Evolutionary conservation across 495 filamentous ascomycete species (phyloP).

Genomic region (Hypoxylon fragiforme): DNA sequence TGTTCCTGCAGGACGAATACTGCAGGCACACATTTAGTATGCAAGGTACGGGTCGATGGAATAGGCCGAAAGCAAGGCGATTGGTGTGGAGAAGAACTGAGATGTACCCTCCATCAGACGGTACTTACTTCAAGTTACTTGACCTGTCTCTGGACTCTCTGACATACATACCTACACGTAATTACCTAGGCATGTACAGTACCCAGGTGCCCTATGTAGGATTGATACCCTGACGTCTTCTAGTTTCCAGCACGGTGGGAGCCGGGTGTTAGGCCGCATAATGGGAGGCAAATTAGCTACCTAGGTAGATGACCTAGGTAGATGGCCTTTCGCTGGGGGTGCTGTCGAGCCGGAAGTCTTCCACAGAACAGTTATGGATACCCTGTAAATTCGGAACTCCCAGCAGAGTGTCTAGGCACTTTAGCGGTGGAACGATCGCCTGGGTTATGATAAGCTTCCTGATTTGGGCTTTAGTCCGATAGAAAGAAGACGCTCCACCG

Average conservation of each 20-base stretch:
- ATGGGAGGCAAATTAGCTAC: conserved; percentile 35
- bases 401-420: conserved; percentile 25
- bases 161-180: no score
- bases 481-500: conserved; percentile 25
- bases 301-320: no score
- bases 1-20: conserved; percentile 41
- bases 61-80: conserved; percentile 32
- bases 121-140: conserved; percentile 17
- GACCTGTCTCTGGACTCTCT: background rate
- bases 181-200: no score
- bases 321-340: conserved; percentile 8
- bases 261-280: conserved; percentile 35
- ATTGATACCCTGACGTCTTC: conserved; percentile 24
- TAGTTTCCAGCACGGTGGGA: conserved; percentile 35
- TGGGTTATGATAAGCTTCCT: conserved; percentile 32
- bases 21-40: conserved; percentile 41
- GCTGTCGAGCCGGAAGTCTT: conserved; percentile 39
- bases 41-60: conserved; percentile 40
- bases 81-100: conserved; percentile 26
- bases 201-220: no score
- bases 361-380: conserved; percentile 36
- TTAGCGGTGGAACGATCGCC: conserved; percentile 34
- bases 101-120: conserved; percentile 24
- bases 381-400: conserved; percentile 32
- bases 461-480: conserved; percentile 34